Evolutionary conservation across 2,329 filamentous ascomycete genomes (phyloP).

Genomic region (Setomelanomma holmii): DNA sequence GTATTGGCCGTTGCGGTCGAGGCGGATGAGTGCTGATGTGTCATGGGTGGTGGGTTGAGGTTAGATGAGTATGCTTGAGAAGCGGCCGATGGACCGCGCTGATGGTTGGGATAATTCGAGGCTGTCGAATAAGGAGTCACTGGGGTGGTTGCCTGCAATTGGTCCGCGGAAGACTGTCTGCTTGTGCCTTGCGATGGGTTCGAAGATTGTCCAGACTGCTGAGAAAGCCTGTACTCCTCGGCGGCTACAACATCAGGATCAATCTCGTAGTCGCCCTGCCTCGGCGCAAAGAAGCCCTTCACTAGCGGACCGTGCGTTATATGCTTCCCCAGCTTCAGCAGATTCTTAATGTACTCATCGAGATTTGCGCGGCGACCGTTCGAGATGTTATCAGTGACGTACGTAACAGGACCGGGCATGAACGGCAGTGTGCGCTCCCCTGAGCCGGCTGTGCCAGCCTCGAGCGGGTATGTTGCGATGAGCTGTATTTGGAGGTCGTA

Average conservation of each 20-base stretch:
- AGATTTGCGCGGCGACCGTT: conserved; percentile 91
- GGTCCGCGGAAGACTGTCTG: conserved; percentile 49
- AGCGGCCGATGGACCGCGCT: conserved; percentile 48
- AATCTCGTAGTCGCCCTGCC: conserved; percentile 92
- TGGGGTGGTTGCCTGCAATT: conserved; percentile 45
- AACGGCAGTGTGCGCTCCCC: conserved; percentile 85
- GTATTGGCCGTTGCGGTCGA: conserved; percentile 41
- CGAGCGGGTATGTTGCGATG: conserved; percentile 86
- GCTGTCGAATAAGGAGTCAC: conserved; percentile 45
- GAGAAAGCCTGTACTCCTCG: conserved; percentile 78
- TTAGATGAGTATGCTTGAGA: conserved; percentile 39
- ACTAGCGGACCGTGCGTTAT: conserved; percentile 86
- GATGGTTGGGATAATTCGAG: conserved; percentile 51
- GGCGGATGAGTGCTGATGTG: conserved; percentile 46
- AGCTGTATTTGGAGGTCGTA: conserved; percentile 98
- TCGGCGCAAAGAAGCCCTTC: conserved; percentile 87
- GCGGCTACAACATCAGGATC: conserved; percentile 69
- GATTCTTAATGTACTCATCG: conserved; percentile 93
- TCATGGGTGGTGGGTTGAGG: conserved; percentile 45
- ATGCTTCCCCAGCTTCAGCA: conserved; percentile 81
- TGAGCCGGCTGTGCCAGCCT: conserved; percentile 82
- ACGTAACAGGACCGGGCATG: conserved; percentile 97
- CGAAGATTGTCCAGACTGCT: conserved; percentile 53
- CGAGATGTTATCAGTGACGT: conserved; percentile 97
- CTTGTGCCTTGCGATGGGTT: conserved; percentile 45